Percentiles rank a stretch among this genome's conserved stretches.
Evolutionary conservation across 164 flowering plant species (phyloP).

Genomic region (Cinnamomum chago): DNA sequence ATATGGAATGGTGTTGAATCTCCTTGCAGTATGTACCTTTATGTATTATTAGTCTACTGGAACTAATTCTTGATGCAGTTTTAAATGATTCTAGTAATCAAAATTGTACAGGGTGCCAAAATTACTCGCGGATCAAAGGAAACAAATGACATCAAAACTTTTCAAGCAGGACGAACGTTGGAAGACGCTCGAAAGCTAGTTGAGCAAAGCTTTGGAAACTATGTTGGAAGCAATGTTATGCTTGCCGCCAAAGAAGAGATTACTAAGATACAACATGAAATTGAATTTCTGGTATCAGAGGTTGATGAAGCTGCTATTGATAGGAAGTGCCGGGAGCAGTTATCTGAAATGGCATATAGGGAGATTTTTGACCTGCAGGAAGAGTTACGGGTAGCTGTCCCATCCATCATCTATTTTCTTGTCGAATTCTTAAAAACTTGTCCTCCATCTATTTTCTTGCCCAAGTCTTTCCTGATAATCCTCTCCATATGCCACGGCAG

Average conservation of each 20-base stretch:
- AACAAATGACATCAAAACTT: constrained; percentile 32
- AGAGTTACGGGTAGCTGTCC: constrained; percentile 50
- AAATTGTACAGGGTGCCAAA: constrained; percentile 57
- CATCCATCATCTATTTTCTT: neutral
- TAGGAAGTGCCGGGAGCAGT: constrained; percentile 49
- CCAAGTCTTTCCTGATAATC: too few species aligned
- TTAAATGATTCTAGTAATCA: neutral
- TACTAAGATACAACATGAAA: constrained; percentile 58
- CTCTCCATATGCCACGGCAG: too few species aligned
- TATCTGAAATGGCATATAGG: constrained; percentile 58
- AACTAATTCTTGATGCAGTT: neutral
- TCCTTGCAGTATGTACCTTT: constrained; percentile 58
- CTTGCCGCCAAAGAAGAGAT: constrained; percentile 89
- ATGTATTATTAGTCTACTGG: constrained; percentile 2
- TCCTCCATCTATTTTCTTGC: neutral
- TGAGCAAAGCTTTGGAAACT: constrained; percentile 96
- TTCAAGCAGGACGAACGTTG: constrained; percentile 63
- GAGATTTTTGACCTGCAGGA: constrained; percentile 81
- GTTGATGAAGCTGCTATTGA: constrained; percentile 80
- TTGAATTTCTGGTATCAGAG: constrained; percentile 53
- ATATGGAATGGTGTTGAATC: constrained; percentile 98
- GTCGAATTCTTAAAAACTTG: neutral
- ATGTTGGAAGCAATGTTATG: constrained; percentile 95
- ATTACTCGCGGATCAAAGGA: constrained; percentile 51
- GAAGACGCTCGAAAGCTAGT: constrained; percentile 94